Evolutionary conservation across 495 filamentous ascomycete species (phyloP).

Genomic region (Daldinia bambusicola): DNA sequence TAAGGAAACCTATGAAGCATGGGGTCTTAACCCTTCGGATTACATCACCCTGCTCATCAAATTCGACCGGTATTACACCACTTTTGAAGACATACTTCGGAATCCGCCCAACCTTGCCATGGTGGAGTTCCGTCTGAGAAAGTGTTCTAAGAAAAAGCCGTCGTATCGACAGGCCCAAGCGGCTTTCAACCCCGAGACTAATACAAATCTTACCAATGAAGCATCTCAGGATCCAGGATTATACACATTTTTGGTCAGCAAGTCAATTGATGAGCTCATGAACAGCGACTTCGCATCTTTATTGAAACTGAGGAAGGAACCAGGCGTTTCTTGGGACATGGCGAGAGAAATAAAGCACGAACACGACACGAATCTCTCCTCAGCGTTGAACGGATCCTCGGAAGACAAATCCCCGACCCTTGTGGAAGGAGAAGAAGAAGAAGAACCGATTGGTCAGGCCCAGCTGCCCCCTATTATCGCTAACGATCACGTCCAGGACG

Average conservation of each 20-base stretch:
- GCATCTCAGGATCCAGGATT: constrained; percentile 42
- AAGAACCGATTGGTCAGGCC: constrained; percentile 14
- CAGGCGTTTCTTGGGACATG: constrained; percentile 71
- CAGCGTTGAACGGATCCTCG: no score
- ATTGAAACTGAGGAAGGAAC: constrained; percentile 65
- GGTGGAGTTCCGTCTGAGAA: constrained; percentile 59
- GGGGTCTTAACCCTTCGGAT: constrained; percentile 72
- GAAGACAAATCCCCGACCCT: neutral
- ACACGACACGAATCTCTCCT: neutral
- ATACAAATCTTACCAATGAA: neutral
- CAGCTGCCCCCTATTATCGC: constrained; percentile 24
- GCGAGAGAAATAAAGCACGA: constrained; percentile 67
- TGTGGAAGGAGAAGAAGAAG: constrained; percentile 28
- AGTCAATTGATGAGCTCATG: constrained; percentile 75
- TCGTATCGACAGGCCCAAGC: constrained; percentile 58
- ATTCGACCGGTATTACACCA: constrained; percentile 67
- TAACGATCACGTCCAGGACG: constrained; percentile 33
- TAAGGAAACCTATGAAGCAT: constrained; percentile 78
- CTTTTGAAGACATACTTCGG: constrained; percentile 53
- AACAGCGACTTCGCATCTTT: constrained; percentile 73
- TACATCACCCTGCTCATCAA: constrained; percentile 84
- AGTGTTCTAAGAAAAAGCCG: constrained; percentile 66
- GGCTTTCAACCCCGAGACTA: constrained; percentile 56
- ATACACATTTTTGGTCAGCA: constrained; percentile 73
- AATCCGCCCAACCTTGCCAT: neutral